phyloP scores from a whole-genome alignment of 2,329 filamentous ascomycete genomes.

The Raffaelea albimanens region DNA sequence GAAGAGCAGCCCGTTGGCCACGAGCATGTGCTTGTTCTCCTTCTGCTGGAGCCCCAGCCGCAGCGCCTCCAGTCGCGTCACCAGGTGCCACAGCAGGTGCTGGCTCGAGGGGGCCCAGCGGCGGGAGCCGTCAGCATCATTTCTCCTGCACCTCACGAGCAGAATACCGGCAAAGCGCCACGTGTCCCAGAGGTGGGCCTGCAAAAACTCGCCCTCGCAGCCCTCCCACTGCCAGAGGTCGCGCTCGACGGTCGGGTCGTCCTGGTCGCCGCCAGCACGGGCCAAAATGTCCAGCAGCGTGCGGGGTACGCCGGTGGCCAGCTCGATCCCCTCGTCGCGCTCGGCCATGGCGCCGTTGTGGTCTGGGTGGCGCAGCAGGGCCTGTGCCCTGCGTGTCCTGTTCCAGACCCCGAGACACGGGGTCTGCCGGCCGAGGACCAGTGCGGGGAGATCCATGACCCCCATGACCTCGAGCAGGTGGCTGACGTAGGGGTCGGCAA shows the following conservation, averaged over 20 bases:
- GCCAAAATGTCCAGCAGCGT: neutral
- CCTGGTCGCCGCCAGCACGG: neutral
- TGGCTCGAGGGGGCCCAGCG: neutral
- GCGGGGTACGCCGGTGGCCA: neutral
- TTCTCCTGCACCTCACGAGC: neutral
- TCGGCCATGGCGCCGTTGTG: neutral
- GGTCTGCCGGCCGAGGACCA: neutral
- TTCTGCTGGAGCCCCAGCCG: neutral
- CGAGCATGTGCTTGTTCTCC: neutral
- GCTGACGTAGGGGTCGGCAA: neutral
- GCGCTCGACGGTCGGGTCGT: neutral
- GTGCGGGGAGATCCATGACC: neutral
- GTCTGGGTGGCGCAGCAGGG: neutral
- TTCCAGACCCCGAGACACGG: neutral
- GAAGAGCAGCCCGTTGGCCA: neutral
- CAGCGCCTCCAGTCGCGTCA: neutral
- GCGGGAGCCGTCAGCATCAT: neutral
- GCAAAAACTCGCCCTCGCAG: neutral
- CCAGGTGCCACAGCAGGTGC: neutral
- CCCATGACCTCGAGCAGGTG: constrained; percentile 1
- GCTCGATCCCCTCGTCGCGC: neutral
- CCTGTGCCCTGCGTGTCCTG: neutral
- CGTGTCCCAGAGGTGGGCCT: neutral
- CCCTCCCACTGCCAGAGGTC: neutral
- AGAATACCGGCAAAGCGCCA: neutral